Evolutionary conservation across 179 eudicot genomes (phyloP).

Genomic region (Gypsophila paniculata): DNA sequence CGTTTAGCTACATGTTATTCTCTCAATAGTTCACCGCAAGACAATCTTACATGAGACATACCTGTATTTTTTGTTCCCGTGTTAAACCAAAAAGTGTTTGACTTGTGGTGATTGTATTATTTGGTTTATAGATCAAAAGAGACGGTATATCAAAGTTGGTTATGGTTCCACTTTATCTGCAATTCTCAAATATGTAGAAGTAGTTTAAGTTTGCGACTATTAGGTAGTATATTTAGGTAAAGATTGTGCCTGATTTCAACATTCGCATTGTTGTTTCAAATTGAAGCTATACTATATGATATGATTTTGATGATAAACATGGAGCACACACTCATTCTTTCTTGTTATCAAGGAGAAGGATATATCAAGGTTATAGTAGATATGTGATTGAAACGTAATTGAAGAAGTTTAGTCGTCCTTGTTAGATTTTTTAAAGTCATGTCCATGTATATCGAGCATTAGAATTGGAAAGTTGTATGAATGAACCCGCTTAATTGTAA

Average conservation of each 20-base stretch:
- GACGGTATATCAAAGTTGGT: conserved; percentile 88
- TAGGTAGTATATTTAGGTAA: conserved; percentile 91
- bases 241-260: background rate
- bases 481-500: no score
- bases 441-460: no score
- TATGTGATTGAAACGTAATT: conserved; percentile 76
- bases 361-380: conserved; percentile 85
- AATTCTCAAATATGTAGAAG: conserved; percentile 96
- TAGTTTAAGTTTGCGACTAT: conserved; percentile 90
- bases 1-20: no score
- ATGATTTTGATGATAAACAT: conserved; percentile 54
- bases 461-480: no score
- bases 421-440: no score
- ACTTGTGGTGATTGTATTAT: no score
- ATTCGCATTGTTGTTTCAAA: background rate
- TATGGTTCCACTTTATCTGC: conserved; percentile 97
- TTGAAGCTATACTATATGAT: conserved; percentile 1
- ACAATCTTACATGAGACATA: no score
- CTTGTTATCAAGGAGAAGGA: conserved; percentile 99
- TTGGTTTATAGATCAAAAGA: conserved; percentile 52
- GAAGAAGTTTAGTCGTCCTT: conserved; percentile 51
- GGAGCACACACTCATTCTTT: conserved; percentile 98
- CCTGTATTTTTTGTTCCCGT: no score
- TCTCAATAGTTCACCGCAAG: no score
- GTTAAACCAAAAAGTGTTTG: no score